Evolutionary conservation across 2,329 filamentous ascomycete genomes (phyloP), one percentile per base, ranked within the genome.

Genomic region (Epichloe elymi): DNA sequence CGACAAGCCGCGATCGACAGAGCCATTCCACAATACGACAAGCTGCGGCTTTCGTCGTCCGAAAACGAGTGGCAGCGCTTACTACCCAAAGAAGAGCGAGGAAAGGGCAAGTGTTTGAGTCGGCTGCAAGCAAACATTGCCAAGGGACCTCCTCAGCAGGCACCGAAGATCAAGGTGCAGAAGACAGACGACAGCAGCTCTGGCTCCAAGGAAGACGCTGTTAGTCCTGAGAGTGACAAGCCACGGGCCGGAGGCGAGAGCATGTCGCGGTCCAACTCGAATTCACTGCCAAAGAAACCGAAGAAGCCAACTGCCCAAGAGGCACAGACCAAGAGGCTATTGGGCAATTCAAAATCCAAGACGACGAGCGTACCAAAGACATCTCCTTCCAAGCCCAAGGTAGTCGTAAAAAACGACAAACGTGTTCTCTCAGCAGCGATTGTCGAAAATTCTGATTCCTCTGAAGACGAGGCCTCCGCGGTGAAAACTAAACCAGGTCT

Each of bases 51-150:
- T 33, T 75, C 73, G 6, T 66, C 73, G 2, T 72, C 72, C 1
- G 79, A 82, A 52, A 72, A 74, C 0, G 73, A 79, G 49, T 84
- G 80, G 80, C 76, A 84, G 58, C 74, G 70, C 55, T 66, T 84
- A n/a, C 66, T 83, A 11, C 73, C 76, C 5, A 71, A 70, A 55
- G 70, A 75, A 45, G 78, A 83, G 51, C 71, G 80, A 48, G 78
- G 77, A 49, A 68, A 67, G 54, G 80, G 80, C 49, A 81, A 76
- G 48, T 76, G 74, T 48, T 65, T 84, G 36, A 83, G 80, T 65
- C 79, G 76, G 57, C 65, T 84, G 8, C 80, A 83, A 56, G 76
- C 74, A 11, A 72, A 74, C 10, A 70, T 84, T 43, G 78, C 75
- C 46, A 77, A 75, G 60, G 73, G 73, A 2, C 68, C 71, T n/a